phyloP scores from a whole-genome alignment of 352 stramenopile species.

The Stephanocyclus meneghinianus region DNA sequence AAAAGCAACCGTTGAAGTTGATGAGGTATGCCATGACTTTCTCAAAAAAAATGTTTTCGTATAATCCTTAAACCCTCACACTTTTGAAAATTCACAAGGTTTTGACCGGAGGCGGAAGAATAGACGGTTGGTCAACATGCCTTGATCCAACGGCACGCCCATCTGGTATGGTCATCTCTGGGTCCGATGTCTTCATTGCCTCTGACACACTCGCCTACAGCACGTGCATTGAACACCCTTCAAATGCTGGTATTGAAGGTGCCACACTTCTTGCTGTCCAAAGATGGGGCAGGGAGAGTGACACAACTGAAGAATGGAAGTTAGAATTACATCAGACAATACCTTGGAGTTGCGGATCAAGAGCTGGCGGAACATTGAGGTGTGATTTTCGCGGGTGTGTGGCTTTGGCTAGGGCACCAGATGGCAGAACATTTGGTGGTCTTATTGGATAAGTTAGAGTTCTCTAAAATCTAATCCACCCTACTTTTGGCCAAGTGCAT shows the following conservation, averaged over 20 bases:
- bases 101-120: conserved; percentile 56
- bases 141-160: conserved; percentile 60
- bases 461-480: background rate
- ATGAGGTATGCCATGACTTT: conserved; percentile 41
- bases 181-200: conserved; percentile 54
- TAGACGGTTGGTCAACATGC: conserved; percentile 69
- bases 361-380: conserved; percentile 61
- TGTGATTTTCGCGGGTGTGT: conserved; percentile 77
- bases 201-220: conserved; percentile 63
- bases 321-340: conserved; percentile 76
- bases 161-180: conserved; percentile 63
- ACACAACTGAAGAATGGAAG: conserved; percentile 54
- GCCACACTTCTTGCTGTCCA: conserved; percentile 71
- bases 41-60: background rate
- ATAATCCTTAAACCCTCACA: background rate
- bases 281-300: conserved; percentile 45
- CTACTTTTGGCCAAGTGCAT: background rate
- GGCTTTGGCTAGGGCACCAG: conserved; percentile 54
- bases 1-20: conserved; percentile 43
- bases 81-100: background rate
- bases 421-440: conserved; percentile 65
- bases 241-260: conserved; percentile 46
- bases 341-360: conserved; percentile 63
- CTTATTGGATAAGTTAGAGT: conserved; percentile 55
- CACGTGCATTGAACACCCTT: conserved; percentile 70